A percentile compares a stretch with the other conserved stretches of the same genome.
phyloP scores from a whole-genome alignment of 352 stramenopile genomes.

The Phytophthora palmivora region DNA sequence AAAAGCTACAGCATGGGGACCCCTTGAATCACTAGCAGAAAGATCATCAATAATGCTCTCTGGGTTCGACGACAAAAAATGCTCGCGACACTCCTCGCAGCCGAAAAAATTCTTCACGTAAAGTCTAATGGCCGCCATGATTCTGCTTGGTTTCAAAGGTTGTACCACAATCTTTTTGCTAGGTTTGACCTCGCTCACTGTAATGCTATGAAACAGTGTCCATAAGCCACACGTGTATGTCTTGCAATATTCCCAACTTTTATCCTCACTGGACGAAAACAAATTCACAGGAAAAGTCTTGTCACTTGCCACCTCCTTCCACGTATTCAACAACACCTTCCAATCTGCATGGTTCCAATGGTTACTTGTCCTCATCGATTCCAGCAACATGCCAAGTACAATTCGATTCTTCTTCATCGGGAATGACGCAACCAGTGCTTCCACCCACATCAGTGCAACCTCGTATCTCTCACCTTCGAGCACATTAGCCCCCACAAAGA shows the following conservation, averaged over 20 bases:
- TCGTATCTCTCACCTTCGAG: slow-evolving; percentile 73
- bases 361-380: slow-evolving; percentile 44
- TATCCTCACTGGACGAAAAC: slow-evolving; percentile 61
- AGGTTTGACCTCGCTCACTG: slow-evolving; percentile 38
- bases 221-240: slow-evolving; percentile 87
- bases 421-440: slow-evolving; percentile 65
- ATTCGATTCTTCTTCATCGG: slow-evolving; percentile 70
- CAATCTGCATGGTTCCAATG: slow-evolving; percentile 68
- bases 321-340: slow-evolving; percentile 65
- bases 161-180: slow-evolving; percentile 31
- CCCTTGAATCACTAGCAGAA: slow-evolving; percentile 42
- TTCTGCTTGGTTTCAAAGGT: slow-evolving; percentile 59
- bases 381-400: slow-evolving; percentile 50
- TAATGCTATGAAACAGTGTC: slow-evolving; percentile 86
- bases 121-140: slow-evolving; percentile 68
- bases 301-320: slow-evolving; percentile 52
- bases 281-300: slow-evolving; percentile 72
- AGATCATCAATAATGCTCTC: slow-evolving; percentile 57
- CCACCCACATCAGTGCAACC: slow-evolving; percentile 69
- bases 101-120: slow-evolving; percentile 87
- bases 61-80: slow-evolving; percentile 79
- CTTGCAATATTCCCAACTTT: slow-evolving; percentile 59
- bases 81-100: slow-evolving; percentile 75
- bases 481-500: slow-evolving; percentile 70
- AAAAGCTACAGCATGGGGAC: slow-evolving; percentile 52